These are phyloP conservation scores for Magnaporthiopsis rhizophila DNA, from an alignment of 2,329 filamentous ascomycete genomes.

Conservation along the genomic window DNA sequence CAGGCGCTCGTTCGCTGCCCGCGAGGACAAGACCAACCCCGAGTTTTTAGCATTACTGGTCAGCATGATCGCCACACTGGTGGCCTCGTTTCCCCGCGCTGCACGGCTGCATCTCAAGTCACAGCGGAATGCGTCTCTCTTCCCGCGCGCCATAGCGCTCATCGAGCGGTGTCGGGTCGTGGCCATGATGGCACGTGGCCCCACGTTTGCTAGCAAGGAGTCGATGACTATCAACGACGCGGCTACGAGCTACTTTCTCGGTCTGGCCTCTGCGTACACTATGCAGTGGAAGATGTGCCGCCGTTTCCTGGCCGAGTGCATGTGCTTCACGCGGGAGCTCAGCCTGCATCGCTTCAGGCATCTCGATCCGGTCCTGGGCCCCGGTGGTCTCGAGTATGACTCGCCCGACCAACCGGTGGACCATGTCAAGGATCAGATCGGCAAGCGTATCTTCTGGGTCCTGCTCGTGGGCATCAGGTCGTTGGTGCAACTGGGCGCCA, in stretches of 20 bases:
- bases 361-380: neutral
- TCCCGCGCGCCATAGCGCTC: slow-evolving; percentile 60
- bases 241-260: slow-evolving; percentile 69
- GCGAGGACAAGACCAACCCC: slow-evolving; percentile 58
- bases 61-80: slow-evolving; percentile 67
- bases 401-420: slow-evolving; percentile 40
- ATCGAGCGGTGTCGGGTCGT: slow-evolving; percentile 65
- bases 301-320: slow-evolving; percentile 64
- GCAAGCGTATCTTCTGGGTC: slow-evolving; percentile 78
- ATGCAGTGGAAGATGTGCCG: slow-evolving; percentile 60
- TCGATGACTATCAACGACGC: slow-evolving; percentile 45
- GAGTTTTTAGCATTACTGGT: slow-evolving; percentile 64
- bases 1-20: slow-evolving; percentile 56
- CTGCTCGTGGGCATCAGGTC: slow-evolving; percentile 70
- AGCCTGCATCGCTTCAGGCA: slow-evolving; percentile 39
- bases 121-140: slow-evolving; percentile 55
- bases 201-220: slow-evolving; percentile 39
- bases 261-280: slow-evolving; percentile 57
- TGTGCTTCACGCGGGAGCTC: slow-evolving; percentile 61
- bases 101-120: slow-evolving; percentile 33
- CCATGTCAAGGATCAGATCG: slow-evolving; percentile 64
- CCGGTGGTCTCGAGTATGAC: neutral
- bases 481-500: slow-evolving; percentile 67
- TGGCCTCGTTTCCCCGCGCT: slow-evolving; percentile 67
- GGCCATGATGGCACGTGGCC: slow-evolving; percentile 58